phyloP scores from a whole-genome alignment of 306 rosid species.

The Dicorynia guianensis region DNA sequence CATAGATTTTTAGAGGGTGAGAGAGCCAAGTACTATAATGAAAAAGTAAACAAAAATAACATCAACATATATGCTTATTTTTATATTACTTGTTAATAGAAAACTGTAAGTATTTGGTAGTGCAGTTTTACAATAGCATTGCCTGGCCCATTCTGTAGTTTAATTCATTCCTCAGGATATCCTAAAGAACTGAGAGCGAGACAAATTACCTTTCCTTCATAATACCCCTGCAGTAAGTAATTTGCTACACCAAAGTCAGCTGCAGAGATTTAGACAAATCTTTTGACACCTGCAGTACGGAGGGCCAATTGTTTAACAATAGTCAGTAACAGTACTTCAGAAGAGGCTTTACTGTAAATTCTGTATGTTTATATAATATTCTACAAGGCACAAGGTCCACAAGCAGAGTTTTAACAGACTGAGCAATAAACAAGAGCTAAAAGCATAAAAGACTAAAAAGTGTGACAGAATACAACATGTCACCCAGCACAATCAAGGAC shows the following conservation, averaged over 20 bases:
- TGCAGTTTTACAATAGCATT: slow-evolving; percentile 1
- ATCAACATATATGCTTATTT: too few species aligned
- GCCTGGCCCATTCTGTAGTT: slow-evolving; percentile 24
- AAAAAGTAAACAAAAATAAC: too few species aligned
- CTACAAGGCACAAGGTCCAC: background rate
- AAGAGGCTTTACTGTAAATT: background rate
- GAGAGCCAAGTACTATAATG: too few species aligned
- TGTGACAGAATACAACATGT: too few species aligned
- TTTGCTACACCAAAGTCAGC: slow-evolving; percentile 92
- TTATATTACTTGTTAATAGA: too few species aligned
- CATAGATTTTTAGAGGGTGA: too few species aligned
- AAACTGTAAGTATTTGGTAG: slow-evolving; percentile 8
- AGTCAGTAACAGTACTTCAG: slow-evolving; percentile 8
- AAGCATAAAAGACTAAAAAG: too few species aligned
- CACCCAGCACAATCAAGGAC: too few species aligned
- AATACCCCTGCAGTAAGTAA: slow-evolving; percentile 81
- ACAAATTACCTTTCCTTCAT: slow-evolving; percentile 86
- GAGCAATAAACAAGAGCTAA: too few species aligned
- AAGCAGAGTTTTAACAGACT: background rate
- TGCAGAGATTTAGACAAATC: slow-evolving; percentile 92
- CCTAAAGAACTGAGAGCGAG: slow-evolving; percentile 24
- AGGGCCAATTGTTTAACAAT: slow-evolving; percentile 31
- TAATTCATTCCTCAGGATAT: slow-evolving; percentile 35
- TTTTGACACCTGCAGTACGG: slow-evolving; percentile 77
- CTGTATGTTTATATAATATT: background rate